phyloP scores from a whole-genome alignment of 345 rosid genomes.

The Adansonia digitata region DNA sequence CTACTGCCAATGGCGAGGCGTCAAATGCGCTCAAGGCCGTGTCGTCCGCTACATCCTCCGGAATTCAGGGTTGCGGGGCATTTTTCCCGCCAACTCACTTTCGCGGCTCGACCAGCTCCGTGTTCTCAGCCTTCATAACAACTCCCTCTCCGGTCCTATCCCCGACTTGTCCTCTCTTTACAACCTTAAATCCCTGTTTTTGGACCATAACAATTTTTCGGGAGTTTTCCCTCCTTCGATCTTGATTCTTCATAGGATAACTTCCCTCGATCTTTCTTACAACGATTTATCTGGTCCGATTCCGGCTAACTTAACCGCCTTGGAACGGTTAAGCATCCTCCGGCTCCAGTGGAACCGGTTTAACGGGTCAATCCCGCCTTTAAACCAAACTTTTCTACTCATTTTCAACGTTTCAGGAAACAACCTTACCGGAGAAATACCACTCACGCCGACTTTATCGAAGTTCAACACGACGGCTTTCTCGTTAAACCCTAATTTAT shows the following conservation, averaged over 20 bases:
- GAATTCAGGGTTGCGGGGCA: constrained; percentile 62
- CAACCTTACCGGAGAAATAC: constrained; percentile 65
- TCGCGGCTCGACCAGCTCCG: constrained; percentile 92
- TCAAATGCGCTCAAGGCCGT: constrained; percentile 76
- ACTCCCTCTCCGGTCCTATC: constrained; percentile 76
- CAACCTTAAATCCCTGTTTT: constrained; percentile 64
- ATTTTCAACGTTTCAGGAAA: constrained; percentile 71
- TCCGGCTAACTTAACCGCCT: constrained; percentile 43
- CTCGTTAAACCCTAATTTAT: constrained; percentile 55
- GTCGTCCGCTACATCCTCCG: constrained; percentile 66
- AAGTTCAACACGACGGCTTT: constrained; percentile 63
- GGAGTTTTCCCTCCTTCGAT: constrained; percentile 68
- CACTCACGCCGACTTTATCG: constrained; percentile 57
- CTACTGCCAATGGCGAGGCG: constrained; percentile 94
- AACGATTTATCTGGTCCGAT: constrained; percentile 56
- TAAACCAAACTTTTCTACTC: constrained; percentile 55
- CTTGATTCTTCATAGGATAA: constrained; percentile 51
- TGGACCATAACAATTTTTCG: constrained; percentile 55
- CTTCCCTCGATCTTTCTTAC: constrained; percentile 51
- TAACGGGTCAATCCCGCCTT: constrained; percentile 59
- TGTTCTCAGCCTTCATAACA: constrained; percentile 61
- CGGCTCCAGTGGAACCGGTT: constrained; percentile 63
- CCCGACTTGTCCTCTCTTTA: constrained; percentile 81
- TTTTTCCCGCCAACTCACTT: constrained; percentile 51
- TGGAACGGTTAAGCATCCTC: constrained; percentile 56